Evolutionary conservation across 2,329 filamentous ascomycete species (phyloP).

Genomic region (Pyricularia sp.): DNA sequence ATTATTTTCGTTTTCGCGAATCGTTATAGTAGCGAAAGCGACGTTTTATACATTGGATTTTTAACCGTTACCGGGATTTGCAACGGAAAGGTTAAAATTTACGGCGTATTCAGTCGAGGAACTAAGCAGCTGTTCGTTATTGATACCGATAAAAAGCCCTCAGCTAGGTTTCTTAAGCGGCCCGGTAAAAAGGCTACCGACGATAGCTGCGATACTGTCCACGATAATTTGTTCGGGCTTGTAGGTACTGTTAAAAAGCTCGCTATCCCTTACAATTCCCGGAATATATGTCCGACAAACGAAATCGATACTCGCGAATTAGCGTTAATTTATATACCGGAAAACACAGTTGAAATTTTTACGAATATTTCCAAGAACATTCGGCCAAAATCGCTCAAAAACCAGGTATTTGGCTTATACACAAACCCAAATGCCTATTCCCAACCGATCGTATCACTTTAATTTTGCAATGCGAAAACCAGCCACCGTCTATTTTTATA

Average conservation of each 20-base stretch:
- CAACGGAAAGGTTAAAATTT: conserved; percentile 56
- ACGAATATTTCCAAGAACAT: not conserved
- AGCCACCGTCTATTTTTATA: no score
- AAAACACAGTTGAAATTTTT: not conserved
- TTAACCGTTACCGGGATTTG: conserved; percentile 61
- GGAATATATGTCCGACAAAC: not conserved
- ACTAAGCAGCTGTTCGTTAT: conserved; percentile 60
- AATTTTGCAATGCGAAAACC: no score
- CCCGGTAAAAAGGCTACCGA: not conserved
- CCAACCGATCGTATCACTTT: no score
- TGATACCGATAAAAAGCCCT: conserved; percentile 42
- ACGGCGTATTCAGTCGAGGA: conserved; percentile 59
- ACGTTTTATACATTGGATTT: conserved; percentile 63
- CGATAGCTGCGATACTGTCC: not conserved
- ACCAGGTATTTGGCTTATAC: not conserved
- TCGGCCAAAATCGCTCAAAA: not conserved
- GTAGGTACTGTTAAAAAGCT: not conserved
- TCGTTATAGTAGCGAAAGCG: conserved; percentile 55
- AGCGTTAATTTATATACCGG: not conserved
- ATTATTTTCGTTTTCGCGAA: conserved; percentile 65
- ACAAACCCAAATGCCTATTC: no score
- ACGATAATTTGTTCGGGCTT: no score
- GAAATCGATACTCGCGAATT: not conserved
- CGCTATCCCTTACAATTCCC: not conserved
- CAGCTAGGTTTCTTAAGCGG: conserved; percentile 31